Conservation (phyloP, 495 filamentous ascomycete species). For the Aspergillus ostianus region DNA sequence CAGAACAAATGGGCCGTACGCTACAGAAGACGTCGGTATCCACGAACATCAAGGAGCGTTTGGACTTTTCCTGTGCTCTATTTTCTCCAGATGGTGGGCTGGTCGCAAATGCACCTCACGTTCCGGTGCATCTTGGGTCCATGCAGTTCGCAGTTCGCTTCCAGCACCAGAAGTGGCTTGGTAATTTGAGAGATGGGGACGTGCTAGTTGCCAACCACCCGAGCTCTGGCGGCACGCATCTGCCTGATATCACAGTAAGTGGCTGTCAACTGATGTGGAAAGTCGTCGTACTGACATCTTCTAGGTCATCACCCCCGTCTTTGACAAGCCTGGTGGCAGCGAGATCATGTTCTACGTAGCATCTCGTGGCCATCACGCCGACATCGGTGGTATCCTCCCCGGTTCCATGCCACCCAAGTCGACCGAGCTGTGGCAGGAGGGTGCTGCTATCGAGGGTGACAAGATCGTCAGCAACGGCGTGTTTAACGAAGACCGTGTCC, state of each 20-base stretch:
- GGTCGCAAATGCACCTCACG: slow-evolving; percentile 92
- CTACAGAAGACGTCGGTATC: slow-evolving; percentile 96
- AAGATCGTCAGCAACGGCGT: slow-evolving; percentile 88
- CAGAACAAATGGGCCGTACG: slow-evolving; percentile 95
- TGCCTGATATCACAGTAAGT: slow-evolving; percentile 88
- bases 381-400: slow-evolving; percentile 94
- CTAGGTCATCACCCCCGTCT: slow-evolving; percentile 77
- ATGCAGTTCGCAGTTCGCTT: slow-evolving; percentile 96
- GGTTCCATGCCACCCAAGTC: slow-evolving; percentile 97
- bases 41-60: slow-evolving; percentile 95
- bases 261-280: background rate
- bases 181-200: slow-evolving; percentile 85
- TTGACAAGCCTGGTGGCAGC: slow-evolving; percentile 61
- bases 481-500: slow-evolving; percentile 86
- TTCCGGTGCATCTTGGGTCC: slow-evolving; percentile 87
- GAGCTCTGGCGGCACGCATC: slow-evolving; percentile 83
- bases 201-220: slow-evolving; percentile 96
- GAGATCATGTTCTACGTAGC: slow-evolving; percentile 97
- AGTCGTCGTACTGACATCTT: background rate
- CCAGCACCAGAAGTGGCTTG: slow-evolving; percentile 88
- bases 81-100: slow-evolving; percentile 89
- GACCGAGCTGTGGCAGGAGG: slow-evolving; percentile 90
- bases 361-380: slow-evolving; percentile 91
- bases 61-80: slow-evolving; percentile 95
- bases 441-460: slow-evolving; percentile 88